Evolutionary conservation across 2,329 filamentous ascomycete species (phyloP), one percentile per base, ranked within the genome.

Genomic region (Epichloe amarillans): DNA sequence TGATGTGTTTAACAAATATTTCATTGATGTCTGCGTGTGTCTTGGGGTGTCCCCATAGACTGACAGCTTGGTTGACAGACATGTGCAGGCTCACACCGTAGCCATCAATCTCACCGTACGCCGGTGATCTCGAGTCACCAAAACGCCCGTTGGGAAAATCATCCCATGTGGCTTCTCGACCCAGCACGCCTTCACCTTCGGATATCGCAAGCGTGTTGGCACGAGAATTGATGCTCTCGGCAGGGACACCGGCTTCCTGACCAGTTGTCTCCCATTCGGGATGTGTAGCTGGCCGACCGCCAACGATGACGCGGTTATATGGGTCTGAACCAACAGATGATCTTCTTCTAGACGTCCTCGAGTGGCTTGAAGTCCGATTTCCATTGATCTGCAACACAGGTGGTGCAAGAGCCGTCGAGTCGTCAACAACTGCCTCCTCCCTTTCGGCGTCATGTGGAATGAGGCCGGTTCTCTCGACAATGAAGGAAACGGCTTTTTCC

Each of bases 61-160:
- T 77, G 56, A 91, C 79, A 12, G 93, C 93, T 62, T 90, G 83
- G 2, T 83, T 77, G n/a, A 88, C 81, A 0, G 86, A 88, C 63
- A 96, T 88, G 69, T 96, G 93, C 39, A 98, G 74, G 51, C 85
- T 93, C n/a, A 94, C 89, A 11, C 93, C 93, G 64, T 97, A 97
- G n/a, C 91, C 91, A 62, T 97, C 90, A 53, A 96, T 96, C 66
- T 96, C 89, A 60, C 91, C 91, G 63, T 95, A 97, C 0, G 91
- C 91, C 1, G 89, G 89, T 3, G 89, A 95, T 49, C 91, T 80
- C 4, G 90, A 87, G 61, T 96, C 91, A 63, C 91, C 91, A 82
- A 91, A 97, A 50, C 91, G 81, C 30, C 91, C 93, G 71, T 97
- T 97, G 55, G 91, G 91, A 66, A 89, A 98, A 63, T 98, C 93